phyloP scores from a whole-genome alignment of 129 eudicot species.

The Chrysanthemum makinoi region DNA sequence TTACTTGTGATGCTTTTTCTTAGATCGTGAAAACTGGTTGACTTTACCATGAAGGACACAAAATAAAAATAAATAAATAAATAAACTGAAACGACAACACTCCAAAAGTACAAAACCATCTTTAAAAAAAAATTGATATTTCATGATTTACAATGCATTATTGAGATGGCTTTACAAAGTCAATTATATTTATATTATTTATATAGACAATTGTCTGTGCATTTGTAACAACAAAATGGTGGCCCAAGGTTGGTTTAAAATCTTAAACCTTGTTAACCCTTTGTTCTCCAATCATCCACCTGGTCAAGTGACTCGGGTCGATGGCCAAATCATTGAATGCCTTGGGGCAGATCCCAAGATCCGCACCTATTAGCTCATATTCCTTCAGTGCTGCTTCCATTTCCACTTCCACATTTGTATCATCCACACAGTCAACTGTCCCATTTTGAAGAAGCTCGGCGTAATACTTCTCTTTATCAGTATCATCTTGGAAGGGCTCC shows the following conservation, averaged over 20 bases:
- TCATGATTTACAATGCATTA: not conserved
- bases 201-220: not conserved
- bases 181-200: not conserved
- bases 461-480: slow-evolving; percentile 65
- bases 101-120: slow-evolving; percentile 18
- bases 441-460: slow-evolving; percentile 47
- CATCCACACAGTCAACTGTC: slow-evolving; percentile 44
- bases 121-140: not conserved
- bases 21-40: no score
- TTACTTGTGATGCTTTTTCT: no score
- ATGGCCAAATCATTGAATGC: slow-evolving; percentile 47
- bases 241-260: not conserved
- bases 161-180: not conserved
- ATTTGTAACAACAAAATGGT: no score
- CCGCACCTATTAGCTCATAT: slow-evolving; percentile 46
- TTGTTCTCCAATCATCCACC: slow-evolving; percentile 83
- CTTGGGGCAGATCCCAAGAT: slow-evolving; percentile 78
- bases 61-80: not conserved
- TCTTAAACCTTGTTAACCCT: slow-evolving; percentile 28
- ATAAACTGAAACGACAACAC: not conserved
- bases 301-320: slow-evolving; percentile 75
- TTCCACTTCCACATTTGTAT: slow-evolving; percentile 57
- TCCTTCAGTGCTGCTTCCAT: slow-evolving; percentile 72
- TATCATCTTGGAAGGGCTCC: slow-evolving; percentile 67
- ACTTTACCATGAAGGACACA: not conserved